Evolutionary conservation across 352 stramenopile genomes (phyloP), one percentile per base, ranked within the genome.

Genomic region (Pythium rishiriense): DNA sequence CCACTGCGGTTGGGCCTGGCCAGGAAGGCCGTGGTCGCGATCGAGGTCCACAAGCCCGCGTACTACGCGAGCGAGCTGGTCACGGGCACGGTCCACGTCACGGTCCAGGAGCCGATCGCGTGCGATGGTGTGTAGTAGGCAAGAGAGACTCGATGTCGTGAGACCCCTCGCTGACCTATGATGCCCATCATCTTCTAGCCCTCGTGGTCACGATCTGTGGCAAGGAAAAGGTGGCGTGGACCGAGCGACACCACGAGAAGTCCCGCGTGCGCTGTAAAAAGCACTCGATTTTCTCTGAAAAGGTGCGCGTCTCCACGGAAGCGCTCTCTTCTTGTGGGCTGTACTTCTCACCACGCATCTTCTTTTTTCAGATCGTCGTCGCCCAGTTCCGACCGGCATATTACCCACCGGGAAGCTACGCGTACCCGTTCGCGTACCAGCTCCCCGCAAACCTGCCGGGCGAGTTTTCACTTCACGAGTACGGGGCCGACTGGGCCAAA

Each of bases 281-380:
- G 26, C 78, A 81, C 31, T 62, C 75, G 15, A 83, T 88, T 48
- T 86, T 86, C 64, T 81, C 83, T 35, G 63, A 86, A 52, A 83
- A 83, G 37, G 70, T 77, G 21, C 45, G 45, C n/a, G n/a, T n/a
- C n/a, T n/a, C n/a, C n/a, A n/a, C n/a, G n/a, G 3, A 10, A 42
- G 31, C n/a, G n/a, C n/a, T n/a, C n/a, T n/a, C n/a, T n/a, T n/a
- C n/a, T n/a, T n/a, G n/a, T n/a, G n/a, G n/a, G n/a, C n/a, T n/a
- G n/a, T n/a, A n/a, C n/a, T n/a, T n/a, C n/a, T n/a, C n/a, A n/a
- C n/a, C n/a, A n/a, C n/a, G n/a, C n/a, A n/a, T 25, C 14, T 26
- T 50, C 25, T 15, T 21, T 50, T 24, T 29, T 24, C 10, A 21
- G 45, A 21, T 35, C 15, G 45, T 51, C 22, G 22, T 51, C 21